Evolutionary conservation across 2,329 filamentous ascomycete species (phyloP).

Genomic region (Clonostachys solani): DNA sequence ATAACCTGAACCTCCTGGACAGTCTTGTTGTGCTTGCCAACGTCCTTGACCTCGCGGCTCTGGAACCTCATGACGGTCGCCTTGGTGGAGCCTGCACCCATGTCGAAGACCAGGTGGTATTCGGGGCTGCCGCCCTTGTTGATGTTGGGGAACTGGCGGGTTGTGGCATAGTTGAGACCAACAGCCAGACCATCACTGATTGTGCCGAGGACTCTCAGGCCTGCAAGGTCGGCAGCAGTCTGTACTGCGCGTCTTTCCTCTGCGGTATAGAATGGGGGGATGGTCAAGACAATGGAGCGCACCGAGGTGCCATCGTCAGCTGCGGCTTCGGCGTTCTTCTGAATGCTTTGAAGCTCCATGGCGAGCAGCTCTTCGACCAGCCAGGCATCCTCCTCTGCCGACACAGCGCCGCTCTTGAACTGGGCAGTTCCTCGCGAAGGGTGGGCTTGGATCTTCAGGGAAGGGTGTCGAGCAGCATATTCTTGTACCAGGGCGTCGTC

Average conservation of each 20-base stretch:
- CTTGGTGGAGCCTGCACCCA: conserved; percentile 93
- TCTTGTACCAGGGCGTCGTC: conserved; percentile 58
- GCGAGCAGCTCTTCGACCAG: conserved; percentile 90
- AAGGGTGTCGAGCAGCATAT: conserved; percentile 75
- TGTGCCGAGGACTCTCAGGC: conserved; percentile 78
- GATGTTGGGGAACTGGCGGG: conserved; percentile 80
- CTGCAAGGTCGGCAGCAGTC: conserved; percentile 81
- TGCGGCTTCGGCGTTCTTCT: conserved; percentile 79
- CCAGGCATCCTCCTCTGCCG: conserved; percentile 59
- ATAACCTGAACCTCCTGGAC: conserved; percentile 91
- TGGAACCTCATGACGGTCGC: conserved; percentile 90
- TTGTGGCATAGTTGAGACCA: conserved; percentile 91
- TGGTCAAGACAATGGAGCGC: conserved; percentile 80
- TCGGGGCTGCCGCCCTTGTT: conserved; percentile 83
- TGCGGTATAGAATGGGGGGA: conserved; percentile 84
- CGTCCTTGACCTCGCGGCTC: conserved; percentile 81
- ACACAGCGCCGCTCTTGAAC: conserved; percentile 73
- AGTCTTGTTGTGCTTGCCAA: conserved; percentile 93
- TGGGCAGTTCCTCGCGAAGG: conserved; percentile 64
- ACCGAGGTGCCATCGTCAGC: conserved; percentile 73
- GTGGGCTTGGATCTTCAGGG: conserved; percentile 62
- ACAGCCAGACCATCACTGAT: conserved; percentile 90
- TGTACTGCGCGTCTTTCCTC: conserved; percentile 87
- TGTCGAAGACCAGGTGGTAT: conserved; percentile 91
- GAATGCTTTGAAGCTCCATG: conserved; percentile 93